Percentiles rank a stretch among this genome's conserved stretches.
Evolutionary conservation across 2,329 filamentous ascomycete species (phyloP).

Genomic region (Aspergillus amoenus): DNA sequence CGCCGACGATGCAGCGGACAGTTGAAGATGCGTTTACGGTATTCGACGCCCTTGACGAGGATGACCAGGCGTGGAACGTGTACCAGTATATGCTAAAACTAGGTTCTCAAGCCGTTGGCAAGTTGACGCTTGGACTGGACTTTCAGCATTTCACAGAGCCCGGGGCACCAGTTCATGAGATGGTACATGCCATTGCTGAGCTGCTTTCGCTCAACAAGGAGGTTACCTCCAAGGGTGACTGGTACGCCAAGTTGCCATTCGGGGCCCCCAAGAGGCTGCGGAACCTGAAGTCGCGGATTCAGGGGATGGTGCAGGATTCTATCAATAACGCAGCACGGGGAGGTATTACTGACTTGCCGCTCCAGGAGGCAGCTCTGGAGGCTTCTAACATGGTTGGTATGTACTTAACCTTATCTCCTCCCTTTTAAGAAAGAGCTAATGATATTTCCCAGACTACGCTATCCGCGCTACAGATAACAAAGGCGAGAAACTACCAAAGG

Average conservation of each 20-base stretch:
- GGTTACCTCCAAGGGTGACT: constrained; percentile 53
- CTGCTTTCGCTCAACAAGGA: constrained; percentile 60
- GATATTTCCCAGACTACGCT: constrained; percentile 47
- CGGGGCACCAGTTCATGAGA: constrained; percentile 52
- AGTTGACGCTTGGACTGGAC: constrained; percentile 46
- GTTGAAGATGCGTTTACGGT: constrained; percentile 52
- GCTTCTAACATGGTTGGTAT: constrained; percentile 38
- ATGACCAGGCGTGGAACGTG: constrained; percentile 47
- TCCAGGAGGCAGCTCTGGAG: constrained; percentile 47
- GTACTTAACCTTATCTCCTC: constrained; percentile 17
- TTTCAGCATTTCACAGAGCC: constrained; percentile 44
- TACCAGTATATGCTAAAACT: constrained; percentile 54
- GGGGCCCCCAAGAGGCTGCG: constrained; percentile 52
- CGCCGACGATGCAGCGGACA: constrained; percentile 58
- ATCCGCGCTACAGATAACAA: constrained; percentile 55
- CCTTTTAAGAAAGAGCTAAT: background rate
- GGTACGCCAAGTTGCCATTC: constrained; percentile 59
- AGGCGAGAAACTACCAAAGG: constrained; percentile 54
- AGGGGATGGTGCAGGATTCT: constrained; percentile 24
- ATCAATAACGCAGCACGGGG: constrained; percentile 20
- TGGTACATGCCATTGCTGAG: constrained; percentile 53
- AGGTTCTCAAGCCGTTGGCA: constrained; percentile 45
- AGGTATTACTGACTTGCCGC: constrained; percentile 29
- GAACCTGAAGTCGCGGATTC: constrained; percentile 14
- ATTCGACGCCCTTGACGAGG: constrained; percentile 50